Evolutionary conservation across 768 basidiomycete species (phyloP).

Genomic region (Sarcodon aspratus): DNA sequence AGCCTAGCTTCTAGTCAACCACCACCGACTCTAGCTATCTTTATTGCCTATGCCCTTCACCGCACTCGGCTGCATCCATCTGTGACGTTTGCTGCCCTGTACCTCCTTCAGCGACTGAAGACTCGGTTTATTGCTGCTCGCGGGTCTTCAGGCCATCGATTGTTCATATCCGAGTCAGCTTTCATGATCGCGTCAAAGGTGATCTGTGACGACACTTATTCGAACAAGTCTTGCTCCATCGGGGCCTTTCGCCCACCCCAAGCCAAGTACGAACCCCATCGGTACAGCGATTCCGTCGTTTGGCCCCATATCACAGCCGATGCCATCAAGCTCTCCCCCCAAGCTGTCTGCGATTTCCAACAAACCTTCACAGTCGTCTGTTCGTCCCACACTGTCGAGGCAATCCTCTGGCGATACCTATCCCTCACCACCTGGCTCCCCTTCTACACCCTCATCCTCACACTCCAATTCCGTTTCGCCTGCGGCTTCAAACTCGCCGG

Average conservation of each 20-base stretch:
- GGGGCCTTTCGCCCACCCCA: too few relatives aligned
- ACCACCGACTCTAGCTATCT: too few relatives aligned
- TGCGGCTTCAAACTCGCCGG: slow-evolving; percentile 17
- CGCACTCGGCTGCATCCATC: slow-evolving; percentile 53
- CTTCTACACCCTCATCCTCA: slow-evolving; percentile 17
- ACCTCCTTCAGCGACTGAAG: slow-evolving; percentile 80
- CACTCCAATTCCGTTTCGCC: slow-evolving; percentile 19
- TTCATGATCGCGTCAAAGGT: slow-evolving; percentile 87
- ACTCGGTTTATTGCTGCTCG: too few relatives aligned
- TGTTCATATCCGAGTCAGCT: slow-evolving; percentile 87
- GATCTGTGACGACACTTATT: slow-evolving; percentile 59
- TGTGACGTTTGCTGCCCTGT: slow-evolving; percentile 49
- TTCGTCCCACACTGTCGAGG: background rate
- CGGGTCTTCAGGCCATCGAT: slow-evolving; percentile 80
- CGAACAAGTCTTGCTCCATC: slow-evolving; percentile 62
- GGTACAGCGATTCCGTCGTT: slow-evolving; percentile 54
- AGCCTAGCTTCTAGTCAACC: too few relatives aligned
- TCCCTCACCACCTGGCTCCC: slow-evolving; percentile 9
- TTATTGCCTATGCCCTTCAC: too few relatives aligned
- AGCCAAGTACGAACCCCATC: too few relatives aligned
- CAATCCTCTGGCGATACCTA: slow-evolving; percentile 7
- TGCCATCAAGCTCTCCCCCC: slow-evolving; percentile 9
- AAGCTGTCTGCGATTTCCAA: slow-evolving; percentile 7
- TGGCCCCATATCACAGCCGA: slow-evolving; percentile 16
- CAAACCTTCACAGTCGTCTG: background rate